Evolutionary conservation across 2,329 filamentous ascomycete genomes (phyloP), one percentile per base, ranked within the genome.

Genomic region (Colletotrichum sp.): DNA sequence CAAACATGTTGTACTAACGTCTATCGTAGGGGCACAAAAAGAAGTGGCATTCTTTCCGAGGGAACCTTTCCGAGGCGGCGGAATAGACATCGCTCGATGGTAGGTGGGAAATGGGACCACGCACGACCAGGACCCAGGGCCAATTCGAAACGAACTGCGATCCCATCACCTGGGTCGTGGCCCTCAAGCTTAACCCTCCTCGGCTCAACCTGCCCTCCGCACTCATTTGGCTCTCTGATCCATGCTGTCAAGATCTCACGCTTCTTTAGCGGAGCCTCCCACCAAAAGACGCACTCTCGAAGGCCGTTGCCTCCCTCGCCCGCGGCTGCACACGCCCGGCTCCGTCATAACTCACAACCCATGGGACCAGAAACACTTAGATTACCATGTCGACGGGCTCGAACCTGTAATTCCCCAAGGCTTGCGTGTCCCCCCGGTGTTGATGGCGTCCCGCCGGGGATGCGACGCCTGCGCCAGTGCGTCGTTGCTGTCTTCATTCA

Each of bases 261-360:
- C 72, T 75, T 75, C 72, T 75, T 75, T 75, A 72, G 72, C 69
- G 69, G 72, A 75, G 69, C 69, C 44, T 52, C 44, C 44, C 44
- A 52, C 44, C 44, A 21, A 52, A 52, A 52, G n/a, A 65, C 36
- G 26, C 30, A 34, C 36, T 8, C 39, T 32, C 8, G 26, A 18
- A 39, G 34, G 26, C 24, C 63, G 44, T 24, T 13, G 66, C 21
- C 24, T n/a, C 44, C 10, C 55, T 30, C 26, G 15, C 8, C 44
- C 52, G 60, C 28, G 6, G n/a, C 30, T 32, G 30, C 13, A 15
- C 34, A 24, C 49, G n/a, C 30, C 32, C 28, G 1, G 21, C 18
- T n/a, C 21, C 34, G 63, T 49, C 63, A 39, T 28, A 52, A 49
- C 9, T 66, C 59, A 26, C 34, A 49, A 66, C 36, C 26, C 63